Evolutionary conservation across 2,329 filamentous ascomycete species (phyloP).

Genomic region (Ophiocordyceps sinensis): DNA sequence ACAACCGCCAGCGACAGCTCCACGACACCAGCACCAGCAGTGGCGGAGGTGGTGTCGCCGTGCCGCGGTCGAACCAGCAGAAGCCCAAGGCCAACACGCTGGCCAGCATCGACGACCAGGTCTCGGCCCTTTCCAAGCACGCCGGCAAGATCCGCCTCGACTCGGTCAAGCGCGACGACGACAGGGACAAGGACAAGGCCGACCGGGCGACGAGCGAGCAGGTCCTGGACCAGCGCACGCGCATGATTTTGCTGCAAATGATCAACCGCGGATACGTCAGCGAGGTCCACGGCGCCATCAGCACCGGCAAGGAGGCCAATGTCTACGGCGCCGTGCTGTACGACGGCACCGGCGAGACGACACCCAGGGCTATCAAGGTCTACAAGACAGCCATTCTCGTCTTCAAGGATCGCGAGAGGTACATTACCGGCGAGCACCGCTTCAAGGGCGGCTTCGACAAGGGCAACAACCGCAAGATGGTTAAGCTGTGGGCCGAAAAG

Average conservation of each 20-base stretch:
- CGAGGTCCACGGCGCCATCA: constrained; percentile 88
- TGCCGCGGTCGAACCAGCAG: constrained; percentile 60
- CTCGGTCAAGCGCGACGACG: constrained; percentile 34
- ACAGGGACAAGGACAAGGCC: constrained; percentile 65
- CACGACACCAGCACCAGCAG: constrained; percentile 27
- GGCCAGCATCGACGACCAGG: constrained; percentile 73
- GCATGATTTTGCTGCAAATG: constrained; percentile 92
- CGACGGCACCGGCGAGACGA: constrained; percentile 33
- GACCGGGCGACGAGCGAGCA: constrained; percentile 91
- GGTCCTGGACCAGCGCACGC: constrained; percentile 83
- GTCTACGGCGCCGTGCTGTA: constrained; percentile 79
- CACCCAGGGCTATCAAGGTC: constrained; percentile 87
- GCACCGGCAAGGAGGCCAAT: constrained; percentile 95
- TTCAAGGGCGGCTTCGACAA: constrained; percentile 90
- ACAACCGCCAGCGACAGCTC: constrained; percentile 68
- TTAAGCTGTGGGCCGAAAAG: constrained; percentile 97
- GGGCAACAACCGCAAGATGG: constrained; percentile 90
- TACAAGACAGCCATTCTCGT: constrained; percentile 97
- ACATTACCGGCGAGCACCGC: constrained; percentile 86
- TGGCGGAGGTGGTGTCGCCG: constrained; percentile 28
- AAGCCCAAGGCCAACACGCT: constrained; percentile 68
- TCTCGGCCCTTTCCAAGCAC: constrained; percentile 70
- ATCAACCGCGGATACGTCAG: constrained; percentile 83
- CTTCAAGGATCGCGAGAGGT: constrained; percentile 95
- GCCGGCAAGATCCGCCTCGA: constrained; percentile 75